Base-by-base conservation (phyloP, 177 flowering plant genomes). In the Tripterygium wilfordii region DNA sequence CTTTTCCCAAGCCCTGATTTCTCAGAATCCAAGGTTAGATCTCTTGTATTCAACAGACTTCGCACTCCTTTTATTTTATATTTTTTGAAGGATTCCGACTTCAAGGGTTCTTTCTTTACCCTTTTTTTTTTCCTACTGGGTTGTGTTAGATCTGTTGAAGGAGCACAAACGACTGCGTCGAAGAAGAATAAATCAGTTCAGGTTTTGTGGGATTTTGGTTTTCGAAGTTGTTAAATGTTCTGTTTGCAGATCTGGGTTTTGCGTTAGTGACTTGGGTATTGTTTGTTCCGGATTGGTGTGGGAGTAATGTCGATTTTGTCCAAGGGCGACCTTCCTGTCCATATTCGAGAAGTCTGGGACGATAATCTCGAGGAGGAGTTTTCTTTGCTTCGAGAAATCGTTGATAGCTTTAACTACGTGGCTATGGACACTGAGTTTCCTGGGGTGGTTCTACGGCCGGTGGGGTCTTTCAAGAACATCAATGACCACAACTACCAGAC, bases 381-480 rank as follows among this genome's bases (percentile, higher is more conserved):
- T 39, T 67, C 53, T 15, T 31, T 78, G 54, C 78, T 78, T 39
- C 75, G 84, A 13, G 83, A 70, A 22, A 65, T 78, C 19, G 77
- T 78, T 10, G 81, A 70, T 36, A 52, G 48, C n/a, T 78, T 28
- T 38, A 74, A 59, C 3, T 75, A 69, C 38, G 48, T 72, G 1
- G 78, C 83, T 0, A 78, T 75, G 83, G 83, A 75, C 20, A 75
- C 83, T 1, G 83, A 78, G 68, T 78, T 75, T 30, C 83, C 83
- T 0, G 83, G 83, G 6, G 73, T 78, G 9, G 80, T 76, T 42
- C 59, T 72, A 3, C 68, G 78, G 3, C 79, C 80, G 0, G 53
- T 78, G 12, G 84, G 75, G 1, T 49, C 44, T 43, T 78, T 72
- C 47, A 75, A 76, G 70, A 64, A 67, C 37, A 68, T 54, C 20